A percentile compares a stretch with the other conserved stretches of the same genome.
Conservation (phyloP, 495 filamentous ascomycete genomes). For the Penicillium psychrofluorescens region DNA sequence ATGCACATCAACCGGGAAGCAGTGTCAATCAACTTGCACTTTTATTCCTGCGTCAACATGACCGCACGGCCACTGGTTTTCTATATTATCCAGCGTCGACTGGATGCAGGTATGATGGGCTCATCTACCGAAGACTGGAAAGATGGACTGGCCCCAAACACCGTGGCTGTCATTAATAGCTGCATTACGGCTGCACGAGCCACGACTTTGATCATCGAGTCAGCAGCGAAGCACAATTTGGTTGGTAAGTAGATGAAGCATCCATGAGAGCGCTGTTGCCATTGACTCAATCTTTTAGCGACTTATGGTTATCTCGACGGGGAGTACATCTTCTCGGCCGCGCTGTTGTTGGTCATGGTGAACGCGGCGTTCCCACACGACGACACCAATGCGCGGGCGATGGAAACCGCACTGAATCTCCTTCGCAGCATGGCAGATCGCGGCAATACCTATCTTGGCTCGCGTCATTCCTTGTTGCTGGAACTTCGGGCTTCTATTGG, state of each 20-base stretch:
- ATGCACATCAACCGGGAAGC: conserved; percentile 31
- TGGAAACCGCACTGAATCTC: conserved; percentile 35
- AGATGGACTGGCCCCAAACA: conserved; percentile 30
- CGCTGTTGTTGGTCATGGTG: conserved; percentile 43
- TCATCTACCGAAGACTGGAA: conserved; percentile 30
- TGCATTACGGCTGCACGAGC: conserved; percentile 41
- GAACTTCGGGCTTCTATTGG: conserved; percentile 25
- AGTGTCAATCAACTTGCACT: conserved; percentile 41
- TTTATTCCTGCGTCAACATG: conserved; percentile 47
- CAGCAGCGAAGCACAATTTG: conserved; percentile 35
- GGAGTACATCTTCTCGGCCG: conserved; percentile 42
- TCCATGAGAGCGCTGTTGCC: not conserved
- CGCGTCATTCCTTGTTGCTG: conserved; percentile 34
- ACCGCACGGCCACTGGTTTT: conserved; percentile 42
- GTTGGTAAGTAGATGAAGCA: conserved; percentile 20
- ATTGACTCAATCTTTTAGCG: conserved; percentile 12
- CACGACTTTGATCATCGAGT: conserved; percentile 39
- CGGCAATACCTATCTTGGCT: conserved; percentile 37
- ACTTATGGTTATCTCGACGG: conserved; percentile 46
- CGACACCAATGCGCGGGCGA: conserved; percentile 26
- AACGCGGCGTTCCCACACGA: conserved; percentile 39
- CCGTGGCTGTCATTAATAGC: conserved; percentile 39
- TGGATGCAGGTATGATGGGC: conserved; percentile 20
- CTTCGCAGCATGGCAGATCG: conserved; percentile 40
- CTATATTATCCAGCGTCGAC: conserved; percentile 39